Evolutionary conservation across 352 stramenopile species (phyloP).

Genomic region (Thalassiosira hispida): DNA sequence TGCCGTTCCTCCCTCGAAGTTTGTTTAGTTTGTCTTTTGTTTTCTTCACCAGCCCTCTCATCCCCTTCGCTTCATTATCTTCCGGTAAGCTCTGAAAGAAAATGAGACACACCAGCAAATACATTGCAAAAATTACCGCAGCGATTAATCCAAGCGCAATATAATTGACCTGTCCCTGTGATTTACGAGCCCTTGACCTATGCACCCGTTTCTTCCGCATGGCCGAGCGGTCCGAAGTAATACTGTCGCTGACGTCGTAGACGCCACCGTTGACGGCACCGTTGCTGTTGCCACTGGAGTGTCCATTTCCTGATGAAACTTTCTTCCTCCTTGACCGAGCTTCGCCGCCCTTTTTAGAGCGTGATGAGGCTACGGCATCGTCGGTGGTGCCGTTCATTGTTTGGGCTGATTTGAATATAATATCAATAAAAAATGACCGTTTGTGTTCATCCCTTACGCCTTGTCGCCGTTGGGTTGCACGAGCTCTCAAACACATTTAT

Average conservation of each 20-base stretch:
- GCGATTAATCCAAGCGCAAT: conserved; percentile 24
- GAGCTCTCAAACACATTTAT: no score
- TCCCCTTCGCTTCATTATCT: conserved; percentile 31
- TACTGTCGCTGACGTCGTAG: conserved; percentile 32
- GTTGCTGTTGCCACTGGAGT: conserved; percentile 1
- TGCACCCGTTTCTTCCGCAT: conserved; percentile 34
- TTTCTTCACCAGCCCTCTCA: conserved; percentile 51
- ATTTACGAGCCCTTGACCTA: conserved; percentile 34
- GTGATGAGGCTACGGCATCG: background rate
- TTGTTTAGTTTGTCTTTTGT: conserved; percentile 39
- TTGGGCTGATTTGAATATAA: no score
- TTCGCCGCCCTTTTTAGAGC: conserved; percentile 19
- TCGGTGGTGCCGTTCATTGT: conserved; percentile 8
- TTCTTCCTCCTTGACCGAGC: conserved; percentile 53
- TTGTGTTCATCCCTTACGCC: no score
- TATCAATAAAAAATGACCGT: no score
- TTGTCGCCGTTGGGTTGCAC: no score
- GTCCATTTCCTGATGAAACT: conserved; percentile 6
- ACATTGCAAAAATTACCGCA: conserved; percentile 33
- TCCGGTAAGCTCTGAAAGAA: conserved; percentile 47
- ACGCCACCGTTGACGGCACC: conserved; percentile 8
- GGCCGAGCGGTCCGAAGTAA: conserved; percentile 21
- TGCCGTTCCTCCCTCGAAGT: conserved; percentile 18
- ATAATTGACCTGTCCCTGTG: conserved; percentile 12
- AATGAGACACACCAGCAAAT: conserved; percentile 40